A percentile compares a stretch with the other conserved stretches of the same genome.
Evolutionary conservation across 2,329 filamentous ascomycete genomes (phyloP).

Genomic region (Aureobasidium namibiae): DNA sequence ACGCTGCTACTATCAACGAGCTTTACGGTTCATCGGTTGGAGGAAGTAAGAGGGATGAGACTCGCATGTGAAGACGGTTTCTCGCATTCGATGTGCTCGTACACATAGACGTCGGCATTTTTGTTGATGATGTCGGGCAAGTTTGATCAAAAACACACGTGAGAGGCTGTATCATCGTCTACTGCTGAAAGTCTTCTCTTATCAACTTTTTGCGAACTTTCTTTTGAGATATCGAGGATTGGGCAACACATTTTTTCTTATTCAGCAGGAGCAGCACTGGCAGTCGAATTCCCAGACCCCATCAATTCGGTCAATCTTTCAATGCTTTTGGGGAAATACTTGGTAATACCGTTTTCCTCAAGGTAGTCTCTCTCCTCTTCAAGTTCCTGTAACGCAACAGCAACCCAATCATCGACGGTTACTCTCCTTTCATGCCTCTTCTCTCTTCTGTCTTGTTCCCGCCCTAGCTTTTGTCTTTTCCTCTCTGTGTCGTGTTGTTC

Average conservation of each 20-base stretch:
- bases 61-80: background rate
- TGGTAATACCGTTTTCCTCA: background rate
- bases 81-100: background rate
- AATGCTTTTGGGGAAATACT: background rate
- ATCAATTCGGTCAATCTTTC: background rate
- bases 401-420: background rate
- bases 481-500: background rate
- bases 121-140: too few relatives aligned
- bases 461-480: background rate
- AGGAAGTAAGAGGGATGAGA: background rate
- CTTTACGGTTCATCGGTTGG: background rate
- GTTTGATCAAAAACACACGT: too few relatives aligned
- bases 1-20: background rate
- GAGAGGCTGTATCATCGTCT: too few relatives aligned
- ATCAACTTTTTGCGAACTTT: too few relatives aligned
- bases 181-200: too few relatives aligned
- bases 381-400: background rate
- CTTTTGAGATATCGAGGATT: too few relatives aligned
- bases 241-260: too few relatives aligned
- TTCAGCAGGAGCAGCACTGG: background rate
- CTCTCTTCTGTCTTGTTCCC: background rate
- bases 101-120: too few relatives aligned
- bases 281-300: background rate
- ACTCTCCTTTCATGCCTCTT: background rate
- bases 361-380: background rate